A percentile compares a stretch with the other conserved stretches of the same genome.
These are phyloP conservation scores for Hymenoscyphus repandus DNA, from an alignment of 2,329 filamentous ascomycete genomes.

Conservation along the genomic window DNA sequence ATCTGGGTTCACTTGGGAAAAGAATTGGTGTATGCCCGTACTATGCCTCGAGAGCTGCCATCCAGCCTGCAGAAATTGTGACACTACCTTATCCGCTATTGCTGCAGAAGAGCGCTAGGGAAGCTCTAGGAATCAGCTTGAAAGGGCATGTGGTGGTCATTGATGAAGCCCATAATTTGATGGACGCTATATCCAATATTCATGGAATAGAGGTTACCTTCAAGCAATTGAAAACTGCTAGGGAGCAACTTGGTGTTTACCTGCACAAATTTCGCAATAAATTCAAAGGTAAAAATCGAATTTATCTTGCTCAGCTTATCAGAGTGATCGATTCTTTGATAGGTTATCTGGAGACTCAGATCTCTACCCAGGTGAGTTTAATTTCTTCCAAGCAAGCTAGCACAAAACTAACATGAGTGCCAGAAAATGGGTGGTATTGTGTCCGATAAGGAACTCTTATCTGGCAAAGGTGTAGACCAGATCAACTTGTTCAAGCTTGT, in stretches of 20 bases:
- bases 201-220: slow-evolving; percentile 75
- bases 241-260: slow-evolving; percentile 74
- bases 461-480: slow-evolving; percentile 84
- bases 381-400: background rate
- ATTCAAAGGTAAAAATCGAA: slow-evolving; percentile 83
- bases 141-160: slow-evolving; percentile 90
- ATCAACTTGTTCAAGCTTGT: slow-evolving; percentile 90
- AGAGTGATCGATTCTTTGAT: slow-evolving; percentile 76
- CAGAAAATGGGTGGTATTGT: slow-evolving; percentile 60
- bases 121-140: slow-evolving; percentile 79
- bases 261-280: slow-evolving; percentile 83
- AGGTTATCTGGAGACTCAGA: slow-evolving; percentile 57
- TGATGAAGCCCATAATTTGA: slow-evolving; percentile 95
- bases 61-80: slow-evolving; percentile 82
- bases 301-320: slow-evolving; percentile 84
- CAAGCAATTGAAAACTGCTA: slow-evolving; percentile 65
- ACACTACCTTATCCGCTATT: slow-evolving; percentile 90
- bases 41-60: slow-evolving; percentile 83
- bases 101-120: slow-evolving; percentile 78
- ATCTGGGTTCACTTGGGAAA: slow-evolving; percentile 73
- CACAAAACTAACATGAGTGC: slow-evolving; percentile 19
- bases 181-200: slow-evolving; percentile 87
- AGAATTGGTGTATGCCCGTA: slow-evolving; percentile 84
- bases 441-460: slow-evolving; percentile 65
- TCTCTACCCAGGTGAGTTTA: slow-evolving; percentile 40